Evolutionary conservation across 2,329 filamentous ascomycete genomes (phyloP).

Genomic region (Aspergillus fumigatus): DNA sequence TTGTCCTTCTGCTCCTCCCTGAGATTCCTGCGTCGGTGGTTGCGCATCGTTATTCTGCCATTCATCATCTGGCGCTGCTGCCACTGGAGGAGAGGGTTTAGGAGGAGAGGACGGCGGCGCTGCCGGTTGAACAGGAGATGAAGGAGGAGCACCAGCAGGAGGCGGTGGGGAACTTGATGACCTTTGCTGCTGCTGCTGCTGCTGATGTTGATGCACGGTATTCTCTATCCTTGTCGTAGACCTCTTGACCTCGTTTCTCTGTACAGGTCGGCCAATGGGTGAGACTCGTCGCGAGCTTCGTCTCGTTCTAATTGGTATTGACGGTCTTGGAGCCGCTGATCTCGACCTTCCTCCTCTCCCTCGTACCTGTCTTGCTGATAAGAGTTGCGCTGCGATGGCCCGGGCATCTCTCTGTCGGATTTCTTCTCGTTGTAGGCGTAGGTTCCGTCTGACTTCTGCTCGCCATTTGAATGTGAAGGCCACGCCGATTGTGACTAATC

Average conservation of each 20-base stretch:
- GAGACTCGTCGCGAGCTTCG: background rate
- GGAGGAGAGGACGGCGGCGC: background rate
- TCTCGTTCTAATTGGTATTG: background rate
- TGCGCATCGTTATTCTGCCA: background rate
- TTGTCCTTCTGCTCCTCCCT: background rate
- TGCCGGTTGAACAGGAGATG: background rate
- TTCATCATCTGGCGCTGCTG: background rate
- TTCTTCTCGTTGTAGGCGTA: background rate
- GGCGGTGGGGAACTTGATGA: background rate
- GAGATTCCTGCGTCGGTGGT: background rate
- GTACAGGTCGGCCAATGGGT: background rate
- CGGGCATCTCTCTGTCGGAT: background rate
- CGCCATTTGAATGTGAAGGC: background rate
- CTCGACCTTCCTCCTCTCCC: background rate
- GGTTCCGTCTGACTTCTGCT: background rate
- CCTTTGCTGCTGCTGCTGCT: background rate
- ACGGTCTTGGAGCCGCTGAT: background rate
- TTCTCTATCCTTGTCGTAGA: background rate
- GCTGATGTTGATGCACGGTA: background rate
- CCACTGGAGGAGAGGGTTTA: background rate
- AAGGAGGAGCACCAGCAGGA: background rate
- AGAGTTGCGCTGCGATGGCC: background rate
- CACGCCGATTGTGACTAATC: constrained; percentile 1
- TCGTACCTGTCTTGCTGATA: background rate
- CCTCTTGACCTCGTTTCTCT: background rate